Conservation (phyloP, 495 filamentous ascomycete species). For the Trypethelium eluteriae region DNA sequence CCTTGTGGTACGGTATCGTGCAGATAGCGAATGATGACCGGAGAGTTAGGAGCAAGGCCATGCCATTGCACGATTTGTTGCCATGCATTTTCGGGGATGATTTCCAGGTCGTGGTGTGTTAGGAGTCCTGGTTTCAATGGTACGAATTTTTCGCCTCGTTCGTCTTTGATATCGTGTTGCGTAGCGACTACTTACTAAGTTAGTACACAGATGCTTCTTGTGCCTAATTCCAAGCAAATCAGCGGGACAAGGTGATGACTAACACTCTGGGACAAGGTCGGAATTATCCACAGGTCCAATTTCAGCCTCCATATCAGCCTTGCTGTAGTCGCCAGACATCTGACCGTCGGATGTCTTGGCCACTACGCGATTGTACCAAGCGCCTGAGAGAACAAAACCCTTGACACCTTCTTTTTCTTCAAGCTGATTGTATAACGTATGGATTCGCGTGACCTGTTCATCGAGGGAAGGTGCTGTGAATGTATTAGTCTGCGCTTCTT, state of each 20-base stretch:
- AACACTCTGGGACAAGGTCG: slow-evolving; percentile 36
- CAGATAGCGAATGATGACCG: slow-evolving; percentile 65
- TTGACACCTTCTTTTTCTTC: slow-evolving; percentile 59
- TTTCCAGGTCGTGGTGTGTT: slow-evolving; percentile 61
- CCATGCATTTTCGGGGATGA: slow-evolving; percentile 75
- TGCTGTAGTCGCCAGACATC: slow-evolving; percentile 46
- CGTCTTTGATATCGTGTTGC: slow-evolving; percentile 41
- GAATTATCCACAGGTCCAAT: slow-evolving; percentile 85
- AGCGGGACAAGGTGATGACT: not conserved
- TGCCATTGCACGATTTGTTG: slow-evolving; percentile 75
- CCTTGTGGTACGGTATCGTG: slow-evolving; percentile 60
- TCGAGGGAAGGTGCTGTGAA: slow-evolving; percentile 48
- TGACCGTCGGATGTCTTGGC: slow-evolving; percentile 52
- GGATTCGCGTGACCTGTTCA: slow-evolving; percentile 67
- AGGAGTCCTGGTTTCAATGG: slow-evolving; percentile 65
- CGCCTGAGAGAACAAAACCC: slow-evolving; percentile 68
- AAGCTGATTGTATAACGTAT: slow-evolving; percentile 42
- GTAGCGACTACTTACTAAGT: not conserved
- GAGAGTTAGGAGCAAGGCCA: slow-evolving; percentile 60
- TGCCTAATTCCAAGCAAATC: slow-evolving; percentile 27
- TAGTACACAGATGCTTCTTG: slow-evolving; percentile 14
- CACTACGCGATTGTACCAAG: slow-evolving; percentile 71
- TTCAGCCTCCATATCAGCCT: slow-evolving; percentile 53
- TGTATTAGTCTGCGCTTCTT: not conserved
- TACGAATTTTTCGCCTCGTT: slow-evolving; percentile 56